These are phyloP conservation scores for Apocynum venetum DNA, from an alignment of 257 asterid genomes.

Conservation along the genomic window DNA sequence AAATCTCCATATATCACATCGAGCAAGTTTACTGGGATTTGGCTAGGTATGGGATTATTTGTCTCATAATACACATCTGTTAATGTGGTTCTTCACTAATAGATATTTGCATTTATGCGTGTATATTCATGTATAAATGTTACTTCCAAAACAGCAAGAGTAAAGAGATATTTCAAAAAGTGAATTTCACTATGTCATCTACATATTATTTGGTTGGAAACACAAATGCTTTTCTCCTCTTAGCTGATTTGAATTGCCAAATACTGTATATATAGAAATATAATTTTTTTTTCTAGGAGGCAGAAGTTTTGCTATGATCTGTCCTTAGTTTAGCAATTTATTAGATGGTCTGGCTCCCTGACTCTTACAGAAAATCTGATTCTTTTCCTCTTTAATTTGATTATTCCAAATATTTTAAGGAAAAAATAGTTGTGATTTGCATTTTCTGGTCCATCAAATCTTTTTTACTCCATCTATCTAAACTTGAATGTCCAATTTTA, in stretches of 20 bases:
- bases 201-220: background rate
- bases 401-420: background rate
- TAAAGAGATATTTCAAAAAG: background rate
- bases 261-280: background rate
- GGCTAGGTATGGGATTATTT: background rate
- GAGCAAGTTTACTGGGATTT: background rate
- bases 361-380: background rate
- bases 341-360: background rate
- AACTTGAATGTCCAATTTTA: too few species aligned
- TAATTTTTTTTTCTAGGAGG: background rate
- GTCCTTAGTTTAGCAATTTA: background rate
- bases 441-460: background rate
- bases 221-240: background rate
- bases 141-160: background rate
- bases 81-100: background rate
- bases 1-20: background rate
- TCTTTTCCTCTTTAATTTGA: background rate
- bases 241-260: background rate
- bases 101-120: too few species aligned
- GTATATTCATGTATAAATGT: background rate
- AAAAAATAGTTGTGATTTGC: background rate
- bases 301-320: background rate
- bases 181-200: background rate
- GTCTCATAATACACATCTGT: background rate
- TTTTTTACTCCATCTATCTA: too few species aligned